Base-by-base conservation (phyloP, 2,329 filamentous ascomycete genomes). In the Sarocladium brachiariae region DNA sequence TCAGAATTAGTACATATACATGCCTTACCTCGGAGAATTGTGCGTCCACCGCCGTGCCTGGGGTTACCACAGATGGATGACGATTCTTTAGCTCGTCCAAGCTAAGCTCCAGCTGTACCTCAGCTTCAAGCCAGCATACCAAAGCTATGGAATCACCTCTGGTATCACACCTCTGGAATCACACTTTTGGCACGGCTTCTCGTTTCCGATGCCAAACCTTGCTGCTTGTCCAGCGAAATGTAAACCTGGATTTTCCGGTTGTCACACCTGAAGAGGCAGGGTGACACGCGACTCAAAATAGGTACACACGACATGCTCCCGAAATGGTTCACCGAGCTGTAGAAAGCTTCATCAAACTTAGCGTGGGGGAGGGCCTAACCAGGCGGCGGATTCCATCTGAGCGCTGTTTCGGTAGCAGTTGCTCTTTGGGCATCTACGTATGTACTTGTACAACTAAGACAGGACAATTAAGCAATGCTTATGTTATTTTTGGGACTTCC, bases 241-340 rank as follows among this genome's bases (percentile, higher is more conserved):
- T n/a, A n/a, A n/a, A n/a, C 21, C 3, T 25, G 21, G 23, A 16
- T 11, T 6, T 43, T 27, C 39, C n/a, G 39, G 27, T 16, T 43
- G 39, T 24, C 23, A 14, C 23, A 25, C 39, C 39, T 14, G 23
- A 43, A 27, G 21, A 13, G 27, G 39, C 21, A 24, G 23, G 39
- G 39, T 19, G 39, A 25, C 39, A 43, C 39, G 39, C 39, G 39
- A 43, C 39, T 19, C 23, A n/a, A n/a, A n/a, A n/a, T n/a, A n/a
- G n/a, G n/a, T n/a, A n/a, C n/a, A n/a, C 4, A 3, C 23, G 39
- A 43, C 39, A 18, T 14, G 39, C 23, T 43, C 39, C 39, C 39
- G 13, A n/a, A 43, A 43, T 43, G 7, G 39, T 7, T 43, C 39
- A 43, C 39, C 39, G 39, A 43, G 39, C 39, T 25, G 39, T 27